Conservation (phyloP, 2,329 filamentous ascomycete genomes). For the Graphilbum ipis-grandicollis region DNA sequence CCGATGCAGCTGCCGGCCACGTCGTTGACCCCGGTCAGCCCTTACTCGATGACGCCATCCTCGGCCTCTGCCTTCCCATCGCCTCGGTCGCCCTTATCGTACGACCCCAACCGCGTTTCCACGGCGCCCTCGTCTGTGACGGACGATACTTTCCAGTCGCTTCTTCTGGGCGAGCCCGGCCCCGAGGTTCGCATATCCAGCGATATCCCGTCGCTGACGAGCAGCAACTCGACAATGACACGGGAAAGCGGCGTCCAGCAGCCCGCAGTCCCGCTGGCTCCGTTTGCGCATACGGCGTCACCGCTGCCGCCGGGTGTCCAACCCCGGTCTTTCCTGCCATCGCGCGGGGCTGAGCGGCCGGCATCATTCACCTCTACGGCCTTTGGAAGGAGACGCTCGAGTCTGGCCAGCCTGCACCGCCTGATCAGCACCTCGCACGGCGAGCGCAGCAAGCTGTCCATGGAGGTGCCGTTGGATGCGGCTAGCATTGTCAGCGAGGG, state of each 20-base stretch:
- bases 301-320: conserved; percentile 23
- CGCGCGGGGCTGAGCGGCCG: conserved; percentile 35
- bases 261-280: background rate
- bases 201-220: conserved; percentile 58
- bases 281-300: background rate
- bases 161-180: conserved; percentile 56
- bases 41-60: conserved; percentile 44
- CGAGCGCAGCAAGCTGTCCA: conserved; percentile 57
- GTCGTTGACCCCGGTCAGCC: conserved; percentile 36
- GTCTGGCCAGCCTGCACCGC: conserved; percentile 59
- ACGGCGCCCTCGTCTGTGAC: conserved; percentile 59
- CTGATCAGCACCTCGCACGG: conserved; percentile 60
- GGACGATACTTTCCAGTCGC: conserved; percentile 55
- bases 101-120: conserved; percentile 55
- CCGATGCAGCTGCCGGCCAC: conserved; percentile 26
- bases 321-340: conserved; percentile 28
- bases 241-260: conserved; percentile 38
- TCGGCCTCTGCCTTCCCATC: conserved; percentile 50
- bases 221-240: conserved; percentile 62
- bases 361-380: conserved; percentile 43
- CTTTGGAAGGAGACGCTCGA: conserved; percentile 55
- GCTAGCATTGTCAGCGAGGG: conserved; percentile 1
- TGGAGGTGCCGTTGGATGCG: conserved; percentile 41
- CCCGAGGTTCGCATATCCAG: conserved; percentile 52
- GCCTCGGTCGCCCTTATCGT: conserved; percentile 49